phyloP scores from a whole-genome alignment of 208 protist genomes.

The Endotrypanum monterogeii region DNA sequence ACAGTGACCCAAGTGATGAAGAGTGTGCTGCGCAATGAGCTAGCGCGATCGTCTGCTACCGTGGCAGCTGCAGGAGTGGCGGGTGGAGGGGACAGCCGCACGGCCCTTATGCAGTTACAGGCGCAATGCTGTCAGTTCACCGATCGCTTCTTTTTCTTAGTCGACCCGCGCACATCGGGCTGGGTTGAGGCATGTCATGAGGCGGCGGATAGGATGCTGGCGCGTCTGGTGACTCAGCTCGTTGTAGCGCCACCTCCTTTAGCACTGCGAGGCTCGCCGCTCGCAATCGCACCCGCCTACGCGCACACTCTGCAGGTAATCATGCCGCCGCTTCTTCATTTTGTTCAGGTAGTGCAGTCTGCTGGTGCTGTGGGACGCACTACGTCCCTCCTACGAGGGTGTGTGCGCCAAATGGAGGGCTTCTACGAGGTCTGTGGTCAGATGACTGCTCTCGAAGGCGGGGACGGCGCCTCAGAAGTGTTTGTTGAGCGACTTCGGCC shows the following conservation, averaged over 20 bases:
- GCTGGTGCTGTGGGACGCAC: constrained; percentile 21
- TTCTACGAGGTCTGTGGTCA: constrained; percentile 28
- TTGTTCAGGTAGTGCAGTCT: constrained; percentile 27
- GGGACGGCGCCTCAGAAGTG: not conserved
- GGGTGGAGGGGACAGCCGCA: constrained; percentile 19
- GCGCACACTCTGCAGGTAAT: constrained; percentile 26
- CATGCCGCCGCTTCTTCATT: constrained; percentile 33
- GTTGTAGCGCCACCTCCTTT: constrained; percentile 17
- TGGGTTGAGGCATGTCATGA: constrained; percentile 33
- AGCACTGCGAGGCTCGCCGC: constrained; percentile 6
- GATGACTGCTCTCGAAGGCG: not conserved
- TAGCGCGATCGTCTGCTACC: constrained; percentile 5
- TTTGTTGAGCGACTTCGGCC: constrained; percentile 21
- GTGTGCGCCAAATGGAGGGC: constrained; percentile 32
- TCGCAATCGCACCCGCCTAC: constrained; percentile 24
- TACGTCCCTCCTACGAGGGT: constrained; percentile 28
- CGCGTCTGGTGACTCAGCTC: constrained; percentile 25
- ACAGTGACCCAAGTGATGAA: constrained; percentile 26
- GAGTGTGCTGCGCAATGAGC: constrained; percentile 29
- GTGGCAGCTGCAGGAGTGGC: not conserved
- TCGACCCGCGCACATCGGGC: constrained; percentile 37
- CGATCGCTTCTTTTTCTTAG: constrained; percentile 41
- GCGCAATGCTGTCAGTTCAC: constrained; percentile 38
- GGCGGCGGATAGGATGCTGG: constrained; percentile 27
- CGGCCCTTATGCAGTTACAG: constrained; percentile 30